Evolutionary conservation across 345 rosid genomes (phyloP), one percentile per base, ranked within the genome.

Genomic region (Eutrema heterophyllum): DNA sequence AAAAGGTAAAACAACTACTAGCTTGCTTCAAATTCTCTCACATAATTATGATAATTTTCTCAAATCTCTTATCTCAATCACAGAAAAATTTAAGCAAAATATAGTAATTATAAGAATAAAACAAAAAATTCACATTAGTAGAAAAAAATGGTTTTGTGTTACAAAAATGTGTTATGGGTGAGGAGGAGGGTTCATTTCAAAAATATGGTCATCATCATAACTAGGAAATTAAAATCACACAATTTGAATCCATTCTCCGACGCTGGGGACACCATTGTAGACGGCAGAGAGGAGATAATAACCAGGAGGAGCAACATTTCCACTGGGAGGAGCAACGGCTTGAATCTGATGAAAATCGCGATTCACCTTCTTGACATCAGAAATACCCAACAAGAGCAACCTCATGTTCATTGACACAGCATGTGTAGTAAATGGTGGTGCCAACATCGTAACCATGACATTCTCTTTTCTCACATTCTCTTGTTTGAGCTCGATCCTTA

Each of bases 391-490:
- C 26, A 71, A 18, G 1, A 84, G 18, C 71, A 87, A 66, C 70
- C 97, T 82, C 78, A 82, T 87, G 68, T 86, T 88, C 94, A 90
- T 90, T 15, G 86, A 75, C 3, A 86, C 77, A 9, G 89, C 81
- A 41, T 88, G 92, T 0, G 97, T 90, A 0, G 88, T 83, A 53
- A 90, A 90, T 3, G 94, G 44, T 7, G 97, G 94, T 9, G 89
- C 85, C 33, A 80, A 80, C 81, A 88, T 81, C 0, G 83, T 83
- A 4, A 88, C 79, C 65, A 32, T 72, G 0, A 86, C 24, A 26
- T 83, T 77, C 29, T 57, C 36, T 64, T 60, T 49, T 5, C 1
- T 6, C 15, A 63, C 72, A 1, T 15, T 29, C 0, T 0, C 1
- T 56, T 59, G 80, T 2, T 40, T 45, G 9, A 69, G 67, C 7